Evolutionary conservation across 2,329 filamentous ascomycete species (phyloP).

Genomic region (Sclerotinia sclerotiorum): DNA sequence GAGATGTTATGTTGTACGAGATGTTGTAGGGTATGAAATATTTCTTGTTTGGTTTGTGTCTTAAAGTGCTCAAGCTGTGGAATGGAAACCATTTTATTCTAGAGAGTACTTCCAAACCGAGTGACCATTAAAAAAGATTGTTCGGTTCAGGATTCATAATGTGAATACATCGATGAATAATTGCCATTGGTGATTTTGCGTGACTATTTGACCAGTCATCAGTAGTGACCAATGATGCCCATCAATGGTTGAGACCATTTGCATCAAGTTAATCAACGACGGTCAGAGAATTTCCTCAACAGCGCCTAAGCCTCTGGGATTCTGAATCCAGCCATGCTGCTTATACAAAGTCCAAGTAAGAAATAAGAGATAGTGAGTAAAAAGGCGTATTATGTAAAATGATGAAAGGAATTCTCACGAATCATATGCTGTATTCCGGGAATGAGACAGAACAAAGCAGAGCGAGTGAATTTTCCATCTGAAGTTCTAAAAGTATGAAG

Average conservation of each 20-base stretch:
- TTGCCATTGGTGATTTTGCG: too few species aligned
- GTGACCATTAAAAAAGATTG: neutral
- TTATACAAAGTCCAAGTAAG: neutral
- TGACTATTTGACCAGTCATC: neutral
- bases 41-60: neutral
- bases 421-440: neutral
- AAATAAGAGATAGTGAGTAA: too few species aligned
- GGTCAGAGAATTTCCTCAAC: too few species aligned
- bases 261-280: neutral
- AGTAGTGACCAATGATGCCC: neutral
- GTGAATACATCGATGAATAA: neutral
- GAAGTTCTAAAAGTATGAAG: neutral
- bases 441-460: too few species aligned
- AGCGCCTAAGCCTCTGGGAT: neutral
- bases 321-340: neutral
- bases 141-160: neutral
- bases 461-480: neutral
- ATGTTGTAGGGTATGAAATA: neutral
- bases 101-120: neutral
- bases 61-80: neutral
- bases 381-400: too few species aligned
- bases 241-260: neutral
- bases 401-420: rapidly evolving
- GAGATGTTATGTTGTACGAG: neutral
- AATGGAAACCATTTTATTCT: neutral